Conservation (phyloP, 768 basidiomycete species). For the Asterophora lycoperdoides region DNA sequence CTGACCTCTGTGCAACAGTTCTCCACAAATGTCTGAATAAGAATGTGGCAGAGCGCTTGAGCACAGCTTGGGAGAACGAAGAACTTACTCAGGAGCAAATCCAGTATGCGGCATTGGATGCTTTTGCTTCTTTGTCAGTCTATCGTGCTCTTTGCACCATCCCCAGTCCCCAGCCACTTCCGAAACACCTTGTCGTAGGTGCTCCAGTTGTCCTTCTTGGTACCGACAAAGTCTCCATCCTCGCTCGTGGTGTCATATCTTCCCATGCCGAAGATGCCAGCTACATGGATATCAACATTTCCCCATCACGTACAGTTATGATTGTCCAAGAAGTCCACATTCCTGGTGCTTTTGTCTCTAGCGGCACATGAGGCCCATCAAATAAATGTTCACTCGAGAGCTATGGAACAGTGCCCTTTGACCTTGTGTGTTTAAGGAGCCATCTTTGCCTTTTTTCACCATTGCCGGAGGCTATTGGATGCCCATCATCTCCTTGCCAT, state of each 20-base stretch:
- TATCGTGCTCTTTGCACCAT: slow-evolving; percentile 12
- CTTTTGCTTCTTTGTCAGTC: slow-evolving; percentile 14
- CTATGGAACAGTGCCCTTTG: not conserved
- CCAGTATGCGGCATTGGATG: slow-evolving; percentile 21
- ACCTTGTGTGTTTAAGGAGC: not conserved
- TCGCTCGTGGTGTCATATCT: not conserved
- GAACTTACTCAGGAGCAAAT: slow-evolving; percentile 15
- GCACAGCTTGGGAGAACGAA: slow-evolving; percentile 18
- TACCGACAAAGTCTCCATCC: not conserved
- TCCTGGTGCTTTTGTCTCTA: slow-evolving; percentile 1
- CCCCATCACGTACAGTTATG: not conserved
- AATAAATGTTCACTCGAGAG: not conserved
- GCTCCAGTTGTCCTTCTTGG: not conserved
- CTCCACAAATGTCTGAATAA: slow-evolving; percentile 20
- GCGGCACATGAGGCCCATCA: not conserved
- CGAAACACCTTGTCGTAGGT: not conserved
- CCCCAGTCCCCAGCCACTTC: not conserved
- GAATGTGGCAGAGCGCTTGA: slow-evolving; percentile 16
- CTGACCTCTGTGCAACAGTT: slow-evolving; percentile 26
- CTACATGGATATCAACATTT: not conserved
- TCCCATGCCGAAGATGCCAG: not conserved
- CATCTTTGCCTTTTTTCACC: too few relatives aligned
- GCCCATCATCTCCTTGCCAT: not conserved
- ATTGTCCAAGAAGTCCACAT: slow-evolving; percentile 1
- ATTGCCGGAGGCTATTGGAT: too few relatives aligned